Base-by-base conservation (phyloP, 148 eudicot species). In the Arctostaphylos glauca region DNA sequence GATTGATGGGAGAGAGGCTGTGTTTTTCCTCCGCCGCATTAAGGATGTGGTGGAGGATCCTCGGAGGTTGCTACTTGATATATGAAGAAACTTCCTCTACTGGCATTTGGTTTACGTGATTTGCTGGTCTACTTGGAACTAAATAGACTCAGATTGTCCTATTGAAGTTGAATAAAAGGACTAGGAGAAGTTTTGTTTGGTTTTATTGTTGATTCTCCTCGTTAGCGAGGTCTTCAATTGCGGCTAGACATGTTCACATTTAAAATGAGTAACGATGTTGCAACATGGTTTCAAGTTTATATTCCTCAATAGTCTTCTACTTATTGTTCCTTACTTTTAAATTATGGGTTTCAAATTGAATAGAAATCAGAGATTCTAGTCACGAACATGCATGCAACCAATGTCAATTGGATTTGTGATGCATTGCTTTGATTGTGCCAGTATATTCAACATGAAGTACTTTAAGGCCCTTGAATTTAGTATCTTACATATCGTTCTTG, bases 1-100 rank as follows among this genome's bases (percentile, higher is more conserved):
- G 82, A 93, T 97, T 84, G 99, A 96, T 77, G 98, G 98, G 41
- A 94, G 99, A 91, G 99, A 96, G 92, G 99, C 99, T 0, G 98
- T 94, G 14, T 91, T 92, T 86, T 96, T 96, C 88, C 82, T 96
- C 84, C 93, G 99, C 59, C 97, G 97, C 64, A 90, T 96, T 80
- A 96, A 96, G 84, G 99, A 96, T 82, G 95, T 94, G 79, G 93
- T 96, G 14, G 98, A 96, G 87, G 99, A 96, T 85, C 99, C 99
- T 56, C 90, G 98, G 85, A 90, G 99, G 90, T 82, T 96, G 86
- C 93, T 96, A n/a, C 93, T 96, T 72, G 99, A 96, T 86, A 83
- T 96, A 73, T 96, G 87, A 92, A 75, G 49, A 31, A 52, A 56
- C 19, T 23, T 78, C n/a, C 10, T 12, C 77, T 47, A 44, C 79